These are phyloP conservation scores for Pleurotus tuoliensis DNA, from an alignment of 768 basidiomycete genomes.

Conservation along the genomic window DNA sequence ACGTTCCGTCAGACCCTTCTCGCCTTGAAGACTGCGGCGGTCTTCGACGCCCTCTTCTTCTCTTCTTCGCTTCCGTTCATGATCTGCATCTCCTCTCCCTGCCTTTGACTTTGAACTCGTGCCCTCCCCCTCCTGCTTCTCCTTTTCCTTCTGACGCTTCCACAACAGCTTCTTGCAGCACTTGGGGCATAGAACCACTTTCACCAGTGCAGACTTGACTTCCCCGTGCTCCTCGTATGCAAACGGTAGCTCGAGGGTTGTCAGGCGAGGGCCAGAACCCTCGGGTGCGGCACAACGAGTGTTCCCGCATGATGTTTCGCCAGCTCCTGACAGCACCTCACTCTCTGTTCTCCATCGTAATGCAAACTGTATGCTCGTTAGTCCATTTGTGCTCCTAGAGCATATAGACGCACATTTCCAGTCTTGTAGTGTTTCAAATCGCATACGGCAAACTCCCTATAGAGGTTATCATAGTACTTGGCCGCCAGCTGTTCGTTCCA, in stretches of 20 bases:
- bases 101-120: neutral
- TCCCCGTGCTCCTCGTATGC: slow-evolving; percentile 78
- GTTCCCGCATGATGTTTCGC: slow-evolving; percentile 87
- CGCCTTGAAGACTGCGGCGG: neutral
- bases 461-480: slow-evolving; percentile 86
- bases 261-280: slow-evolving; percentile 34
- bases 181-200: slow-evolving; percentile 77
- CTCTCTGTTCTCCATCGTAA: slow-evolving; percentile 92
- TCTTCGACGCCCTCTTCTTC: neutral
- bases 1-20: neutral
- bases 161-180: slow-evolving; percentile 86
- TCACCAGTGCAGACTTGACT: slow-evolving; percentile 79
- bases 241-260: slow-evolving; percentile 88
- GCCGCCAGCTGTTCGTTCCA: slow-evolving; percentile 88
- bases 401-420: slow-evolving; percentile 58
- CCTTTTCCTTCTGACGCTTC: slow-evolving; percentile 71
- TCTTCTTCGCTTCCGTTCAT: neutral
- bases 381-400: neutral
- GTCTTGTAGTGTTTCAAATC: slow-evolving; percentile 96
- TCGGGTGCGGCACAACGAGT: slow-evolving; percentile 57
- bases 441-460: slow-evolving; percentile 88
- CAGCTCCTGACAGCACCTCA: slow-evolving; percentile 83
- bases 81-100: neutral
- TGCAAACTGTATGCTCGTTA: slow-evolving; percentile 53
- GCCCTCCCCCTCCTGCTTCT: slow-evolving; percentile 9